Base-by-base conservation (phyloP, 1,284 basidiomycete genomes). In the Meira nashicola region DNA sequence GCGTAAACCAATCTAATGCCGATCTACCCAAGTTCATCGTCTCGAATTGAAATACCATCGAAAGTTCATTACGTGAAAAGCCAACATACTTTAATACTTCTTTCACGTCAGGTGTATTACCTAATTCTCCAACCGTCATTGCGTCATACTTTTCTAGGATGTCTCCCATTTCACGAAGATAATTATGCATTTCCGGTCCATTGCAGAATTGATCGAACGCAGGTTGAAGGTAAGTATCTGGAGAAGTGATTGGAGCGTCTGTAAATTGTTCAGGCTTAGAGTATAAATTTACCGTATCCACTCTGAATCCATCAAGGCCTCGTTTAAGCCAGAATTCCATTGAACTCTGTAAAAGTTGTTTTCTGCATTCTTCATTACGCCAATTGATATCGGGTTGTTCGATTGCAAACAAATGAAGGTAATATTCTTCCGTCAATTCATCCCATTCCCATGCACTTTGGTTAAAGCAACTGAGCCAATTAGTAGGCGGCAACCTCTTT, bases 381-480 rank as follows among this genome's bases (percentile, higher is more conserved):
- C 87, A 90, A 77, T 90, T 89, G 38, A 89, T 79, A 76, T 90
- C 89, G 0, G 88, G 89, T 79, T 89, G 89, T 64, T 58, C 38
- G n/a, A 38, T 17, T 14, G 25, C 12, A 77, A 86, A 90, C 8
- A 89, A 73, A 77, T 89, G 87, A 50, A 89, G 83, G 74, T 89
- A 89, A 69, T 86, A 90, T 78, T 88, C 86, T 61, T 86, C 81
- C 0, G 86, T 87, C 23, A 74, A 72, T 62, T 85, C 84, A 75
- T 88, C 86, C 71, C 84, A 88, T 23, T 86, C 83, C 89, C 89
- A 90, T 2, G 85, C 86, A 1, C 84, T 83, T 23, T 58, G 28
- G 6, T 14, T 19, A 38, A 58, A 58, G 49, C 33, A 57, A 38
- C 58, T 44, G 33, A 46, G 21, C 88, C 89, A 89, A 76, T 89